Percentiles rank a stretch among this genome's conserved stretches.
These are phyloP conservation scores for Zalaria sp. DNA, from an alignment of 2,329 filamentous ascomycete species.

Conservation along the genomic window DNA sequence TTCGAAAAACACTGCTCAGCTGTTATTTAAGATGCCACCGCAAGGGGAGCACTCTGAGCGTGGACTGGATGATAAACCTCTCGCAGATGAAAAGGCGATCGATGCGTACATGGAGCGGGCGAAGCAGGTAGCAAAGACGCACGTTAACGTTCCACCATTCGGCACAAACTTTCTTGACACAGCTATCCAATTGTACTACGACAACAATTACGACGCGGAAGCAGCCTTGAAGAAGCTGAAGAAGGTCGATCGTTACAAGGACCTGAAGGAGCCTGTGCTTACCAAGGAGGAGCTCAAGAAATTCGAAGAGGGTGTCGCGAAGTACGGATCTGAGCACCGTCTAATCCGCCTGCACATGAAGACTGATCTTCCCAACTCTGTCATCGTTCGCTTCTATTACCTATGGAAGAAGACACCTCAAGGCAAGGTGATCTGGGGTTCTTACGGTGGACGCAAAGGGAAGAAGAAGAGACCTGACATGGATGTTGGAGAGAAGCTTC, in stretches of 20 bases:
- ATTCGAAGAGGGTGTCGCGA: constrained; percentile 82
- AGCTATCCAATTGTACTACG: constrained; percentile 59
- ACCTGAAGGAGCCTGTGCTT: constrained; percentile 74
- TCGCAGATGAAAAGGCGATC: constrained; percentile 44
- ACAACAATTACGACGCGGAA: constrained; percentile 56
- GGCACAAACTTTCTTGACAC: constrained; percentile 84
- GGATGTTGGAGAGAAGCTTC: constrained; percentile 57
- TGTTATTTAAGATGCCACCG: constrained; percentile 60
- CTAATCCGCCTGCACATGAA: constrained; percentile 75
- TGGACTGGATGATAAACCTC: constrained; percentile 10
- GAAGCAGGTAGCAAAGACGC: constrained; percentile 45
- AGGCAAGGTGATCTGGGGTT: constrained; percentile 80
- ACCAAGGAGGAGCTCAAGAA: constrained; percentile 67
- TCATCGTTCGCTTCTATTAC: constrained; percentile 89
- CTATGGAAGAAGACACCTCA: constrained; percentile 91
- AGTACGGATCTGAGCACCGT: constrained; percentile 82
- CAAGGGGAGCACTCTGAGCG: constrained; percentile 3
- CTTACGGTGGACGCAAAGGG: constrained; percentile 72
- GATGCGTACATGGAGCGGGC: constrained; percentile 64
- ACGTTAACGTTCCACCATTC: constrained; percentile 54
- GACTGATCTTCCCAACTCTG: constrained; percentile 54
- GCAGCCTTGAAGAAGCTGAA: constrained; percentile 57
- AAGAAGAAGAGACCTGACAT: constrained; percentile 52
- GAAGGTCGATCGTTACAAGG: constrained; percentile 50
- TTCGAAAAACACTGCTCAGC: constrained; percentile 56